phyloP scores from a whole-genome alignment of 2,329 filamentous ascomycete genomes.

The Diaporthe velutina region DNA sequence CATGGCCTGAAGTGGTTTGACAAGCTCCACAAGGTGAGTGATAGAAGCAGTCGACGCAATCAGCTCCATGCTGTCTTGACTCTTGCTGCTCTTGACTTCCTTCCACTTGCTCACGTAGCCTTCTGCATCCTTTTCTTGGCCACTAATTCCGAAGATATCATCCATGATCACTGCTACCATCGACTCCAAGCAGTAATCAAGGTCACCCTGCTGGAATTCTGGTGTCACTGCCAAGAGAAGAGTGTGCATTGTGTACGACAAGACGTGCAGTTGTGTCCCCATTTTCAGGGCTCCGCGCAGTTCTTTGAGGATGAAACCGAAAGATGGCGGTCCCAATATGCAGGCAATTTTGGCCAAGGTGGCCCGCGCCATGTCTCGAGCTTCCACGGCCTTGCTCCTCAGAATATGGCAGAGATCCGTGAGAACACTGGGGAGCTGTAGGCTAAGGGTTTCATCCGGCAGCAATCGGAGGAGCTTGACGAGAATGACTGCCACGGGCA shows the following conservation, averaged over 20 bases:
- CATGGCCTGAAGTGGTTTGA: conserved; percentile 82
- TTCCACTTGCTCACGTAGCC: conserved; percentile 97
- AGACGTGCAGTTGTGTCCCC: conserved; percentile 93
- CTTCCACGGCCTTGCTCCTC: conserved; percentile 88
- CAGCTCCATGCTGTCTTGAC: conserved; percentile 96
- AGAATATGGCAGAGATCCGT: conserved; percentile 95
- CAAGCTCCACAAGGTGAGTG: conserved; percentile 77
- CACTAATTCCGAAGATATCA: conserved; percentile 92
- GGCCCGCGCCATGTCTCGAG: conserved; percentile 90
- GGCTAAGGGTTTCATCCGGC: conserved; percentile 78
- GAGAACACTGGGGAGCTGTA: conserved; percentile 83
- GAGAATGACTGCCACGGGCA: conserved; percentile 89
- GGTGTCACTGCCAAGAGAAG: conserved; percentile 84
- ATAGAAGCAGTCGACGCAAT: conserved; percentile 87
- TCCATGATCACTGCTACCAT: conserved; percentile 93
- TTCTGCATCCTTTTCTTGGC: conserved; percentile 96
- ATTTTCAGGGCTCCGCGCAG: conserved; percentile 83
- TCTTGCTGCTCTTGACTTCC: conserved; percentile 98
- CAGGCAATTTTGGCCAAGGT: conserved; percentile 87
- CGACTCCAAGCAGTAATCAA: conserved; percentile 87
- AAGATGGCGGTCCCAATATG: conserved; percentile 83
- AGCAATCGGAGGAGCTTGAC: conserved; percentile 89
- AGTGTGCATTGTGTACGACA: conserved; percentile 95
- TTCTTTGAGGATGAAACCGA: conserved; percentile 95
- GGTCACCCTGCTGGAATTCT: conserved; percentile 81